Conservation (phyloP, 352 stramenopile genomes). For the Thalassiosira gravida region DNA sequence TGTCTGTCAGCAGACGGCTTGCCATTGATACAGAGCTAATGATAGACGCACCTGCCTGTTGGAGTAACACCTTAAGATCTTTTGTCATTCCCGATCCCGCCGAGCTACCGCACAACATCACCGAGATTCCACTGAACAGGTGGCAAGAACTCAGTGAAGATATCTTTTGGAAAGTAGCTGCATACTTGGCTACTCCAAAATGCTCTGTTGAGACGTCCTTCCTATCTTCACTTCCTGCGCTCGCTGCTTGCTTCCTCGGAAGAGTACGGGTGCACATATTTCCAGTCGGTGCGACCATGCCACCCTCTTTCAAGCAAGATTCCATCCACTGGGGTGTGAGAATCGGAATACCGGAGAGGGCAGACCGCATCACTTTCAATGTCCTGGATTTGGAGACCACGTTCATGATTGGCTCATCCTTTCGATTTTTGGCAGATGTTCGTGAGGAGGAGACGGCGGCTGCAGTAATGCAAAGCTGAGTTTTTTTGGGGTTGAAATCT, state of each 20-base stretch:
- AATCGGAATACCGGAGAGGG: conserved; percentile 73
- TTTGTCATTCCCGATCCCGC: conserved; percentile 33
- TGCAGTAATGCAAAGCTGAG: conserved; percentile 66
- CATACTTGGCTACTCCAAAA: conserved; percentile 58
- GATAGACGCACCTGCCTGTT: conserved; percentile 48
- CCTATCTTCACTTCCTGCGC: conserved; percentile 3
- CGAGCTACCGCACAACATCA: conserved; percentile 53
- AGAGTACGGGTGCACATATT: conserved; percentile 63
- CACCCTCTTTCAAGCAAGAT: conserved; percentile 40
- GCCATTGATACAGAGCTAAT: conserved; percentile 37
- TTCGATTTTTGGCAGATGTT: conserved; percentile 1
- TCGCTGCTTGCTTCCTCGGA: conserved; percentile 33
- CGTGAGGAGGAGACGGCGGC: conserved; percentile 15
- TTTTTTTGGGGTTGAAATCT: conserved; percentile 65
- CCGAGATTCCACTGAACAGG: conserved; percentile 39
- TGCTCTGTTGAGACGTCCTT: conserved; percentile 7
- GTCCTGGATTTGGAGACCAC: conserved; percentile 59
- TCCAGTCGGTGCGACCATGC: conserved; percentile 34
- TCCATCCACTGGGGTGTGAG: conserved; percentile 69
- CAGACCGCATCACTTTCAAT: conserved; percentile 74
- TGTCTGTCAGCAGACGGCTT: conserved; percentile 25
- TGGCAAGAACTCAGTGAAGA: conserved; percentile 15
- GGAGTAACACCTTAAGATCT: conserved; percentile 60
- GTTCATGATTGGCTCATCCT: conserved; percentile 25
- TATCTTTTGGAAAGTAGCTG: conserved; percentile 39